Percentiles rank a stretch among this genome's conserved stretches.
Conservation (phyloP, 768 basidiomycete species). For the Mycena belliarum region DNA sequence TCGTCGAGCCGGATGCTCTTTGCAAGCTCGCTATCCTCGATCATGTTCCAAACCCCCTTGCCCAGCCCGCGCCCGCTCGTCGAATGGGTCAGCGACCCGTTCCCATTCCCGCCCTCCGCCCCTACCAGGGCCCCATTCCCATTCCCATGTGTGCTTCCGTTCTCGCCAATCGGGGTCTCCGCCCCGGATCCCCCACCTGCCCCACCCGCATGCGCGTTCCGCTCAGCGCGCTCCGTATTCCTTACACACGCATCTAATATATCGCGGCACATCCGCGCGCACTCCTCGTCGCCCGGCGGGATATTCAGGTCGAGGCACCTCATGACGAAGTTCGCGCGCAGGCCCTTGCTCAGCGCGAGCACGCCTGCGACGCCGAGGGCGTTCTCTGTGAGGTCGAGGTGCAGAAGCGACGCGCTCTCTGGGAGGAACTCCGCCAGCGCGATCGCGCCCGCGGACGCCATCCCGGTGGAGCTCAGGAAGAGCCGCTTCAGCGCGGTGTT, state of each 20-base stretch:
- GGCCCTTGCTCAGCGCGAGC: constrained; percentile 85
- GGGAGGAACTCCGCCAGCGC: constrained; percentile 96
- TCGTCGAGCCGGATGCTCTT: constrained; percentile 61
- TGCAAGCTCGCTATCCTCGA: constrained; percentile 83
- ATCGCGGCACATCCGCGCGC: constrained; percentile 83
- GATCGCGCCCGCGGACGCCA: constrained; percentile 86
- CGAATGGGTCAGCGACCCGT: constrained; percentile 19
- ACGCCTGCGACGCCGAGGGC: constrained; percentile 86
- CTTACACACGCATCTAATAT: constrained; percentile 89
- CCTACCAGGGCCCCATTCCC: neutral
- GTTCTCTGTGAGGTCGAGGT: constrained; percentile 89
- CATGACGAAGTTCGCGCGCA: constrained; percentile 83
- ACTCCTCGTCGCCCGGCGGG: constrained; percentile 80
- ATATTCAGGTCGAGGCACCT: constrained; percentile 93
- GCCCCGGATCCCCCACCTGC: constrained; percentile 15
- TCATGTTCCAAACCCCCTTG: constrained; percentile 82
- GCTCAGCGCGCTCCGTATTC: constrained; percentile 89
- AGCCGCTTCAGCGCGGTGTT: constrained; percentile 90
- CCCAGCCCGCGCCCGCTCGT: constrained; percentile 54
- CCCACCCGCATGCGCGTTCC: constrained; percentile 17
- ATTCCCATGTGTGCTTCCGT: too few species aligned
- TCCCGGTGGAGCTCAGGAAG: constrained; percentile 82
- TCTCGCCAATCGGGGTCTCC: constrained; percentile 29
- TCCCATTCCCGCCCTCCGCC: constrained; percentile 3
- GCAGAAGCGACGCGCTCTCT: constrained; percentile 82